A percentile compares a stretch with the other conserved stretches of the same genome.
These are phyloP conservation scores for Skeletonema menzelii DNA, from an alignment of 108 stramenopile species.

Conservation along the genomic window DNA sequence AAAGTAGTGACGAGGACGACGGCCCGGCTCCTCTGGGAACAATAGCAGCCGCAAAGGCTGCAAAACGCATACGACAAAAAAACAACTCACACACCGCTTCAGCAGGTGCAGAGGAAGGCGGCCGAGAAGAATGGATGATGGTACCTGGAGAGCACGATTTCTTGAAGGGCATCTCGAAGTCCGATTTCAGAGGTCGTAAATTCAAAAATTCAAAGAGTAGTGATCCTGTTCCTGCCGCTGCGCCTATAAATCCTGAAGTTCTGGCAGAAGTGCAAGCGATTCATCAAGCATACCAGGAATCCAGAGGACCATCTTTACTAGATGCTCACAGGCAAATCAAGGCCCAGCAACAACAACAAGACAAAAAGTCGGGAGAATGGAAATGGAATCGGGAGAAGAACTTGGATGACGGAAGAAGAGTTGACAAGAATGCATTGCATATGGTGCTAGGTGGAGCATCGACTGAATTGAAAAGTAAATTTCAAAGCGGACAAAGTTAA, in stretches of 20 bases:
- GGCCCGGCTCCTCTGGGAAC: slow-evolving; percentile 66
- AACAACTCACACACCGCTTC: slow-evolving; percentile 33
- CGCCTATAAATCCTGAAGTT: slow-evolving; percentile 62
- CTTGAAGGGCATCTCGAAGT: slow-evolving; percentile 62
- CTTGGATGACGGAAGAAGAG: slow-evolving; percentile 80
- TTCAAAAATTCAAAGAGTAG: slow-evolving; percentile 68
- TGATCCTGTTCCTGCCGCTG: not conserved
- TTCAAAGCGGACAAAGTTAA: slow-evolving; percentile 58
- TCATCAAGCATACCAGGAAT: slow-evolving; percentile 65
- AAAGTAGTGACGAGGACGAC: slow-evolving; percentile 58
- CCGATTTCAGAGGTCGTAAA: slow-evolving; percentile 52
- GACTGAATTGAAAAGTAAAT: slow-evolving; percentile 71
- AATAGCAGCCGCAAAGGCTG: slow-evolving; percentile 31
- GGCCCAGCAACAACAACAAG: slow-evolving; percentile 32
- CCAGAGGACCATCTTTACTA: slow-evolving; percentile 73
- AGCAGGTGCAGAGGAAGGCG: slow-evolving; percentile 28
- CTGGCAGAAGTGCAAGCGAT: slow-evolving; percentile 82
- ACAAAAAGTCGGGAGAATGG: slow-evolving; percentile 45
- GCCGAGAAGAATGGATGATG: slow-evolving; percentile 90
- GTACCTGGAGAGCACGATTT: slow-evolving; percentile 85
- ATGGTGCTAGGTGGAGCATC: slow-evolving; percentile 79
- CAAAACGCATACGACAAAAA: slow-evolving; percentile 29
- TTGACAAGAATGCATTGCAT: slow-evolving; percentile 82
- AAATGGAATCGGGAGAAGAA: slow-evolving; percentile 79
- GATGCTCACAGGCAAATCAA: slow-evolving; percentile 67